Evolutionary conservation across 2,329 filamentous ascomycete species (phyloP).

Genomic region (Colletotrichum eleusines): DNA sequence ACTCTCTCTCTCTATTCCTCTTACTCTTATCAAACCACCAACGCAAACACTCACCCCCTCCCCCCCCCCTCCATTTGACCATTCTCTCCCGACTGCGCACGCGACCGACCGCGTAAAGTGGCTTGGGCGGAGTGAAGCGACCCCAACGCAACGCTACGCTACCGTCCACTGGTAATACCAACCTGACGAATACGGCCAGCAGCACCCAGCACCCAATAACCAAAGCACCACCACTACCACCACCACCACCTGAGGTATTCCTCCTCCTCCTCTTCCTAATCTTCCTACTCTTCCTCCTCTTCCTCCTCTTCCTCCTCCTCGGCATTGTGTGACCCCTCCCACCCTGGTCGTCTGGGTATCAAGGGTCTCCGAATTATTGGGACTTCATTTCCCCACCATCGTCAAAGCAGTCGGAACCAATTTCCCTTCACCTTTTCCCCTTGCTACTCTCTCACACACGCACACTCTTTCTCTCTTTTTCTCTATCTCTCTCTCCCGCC

Average conservation of each 20-base stretch:
- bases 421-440: conserved; percentile 36
- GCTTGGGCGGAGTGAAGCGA: conserved; percentile 39
- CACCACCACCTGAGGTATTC: background rate
- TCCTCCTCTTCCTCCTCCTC: conserved; percentile 1
- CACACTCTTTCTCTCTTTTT: too few relatives aligned
- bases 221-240: conserved; percentile 5
- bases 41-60: background rate
- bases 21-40: conserved; percentile 15
- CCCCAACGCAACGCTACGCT: conserved; percentile 41
- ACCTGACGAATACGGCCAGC: conserved; percentile 37
- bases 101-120: conserved; percentile 42
- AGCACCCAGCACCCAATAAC: background rate
- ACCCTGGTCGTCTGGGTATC: conserved; percentile 39
- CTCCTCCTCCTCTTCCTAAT: conserved; percentile 3
- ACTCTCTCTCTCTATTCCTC: background rate
- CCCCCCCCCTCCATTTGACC: conserved; percentile 22
- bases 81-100: conserved; percentile 32
- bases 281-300: background rate
- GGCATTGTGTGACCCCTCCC: conserved; percentile 37
- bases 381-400: conserved; percentile 43
- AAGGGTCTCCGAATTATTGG: conserved; percentile 43
- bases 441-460: background rate
- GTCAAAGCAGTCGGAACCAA: conserved; percentile 39
- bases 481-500: conserved; percentile 10
- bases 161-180: conserved; percentile 19